phyloP scores from a whole-genome alignment of 495 filamentous ascomycete species.

The Penicillium mononematosum region DNA sequence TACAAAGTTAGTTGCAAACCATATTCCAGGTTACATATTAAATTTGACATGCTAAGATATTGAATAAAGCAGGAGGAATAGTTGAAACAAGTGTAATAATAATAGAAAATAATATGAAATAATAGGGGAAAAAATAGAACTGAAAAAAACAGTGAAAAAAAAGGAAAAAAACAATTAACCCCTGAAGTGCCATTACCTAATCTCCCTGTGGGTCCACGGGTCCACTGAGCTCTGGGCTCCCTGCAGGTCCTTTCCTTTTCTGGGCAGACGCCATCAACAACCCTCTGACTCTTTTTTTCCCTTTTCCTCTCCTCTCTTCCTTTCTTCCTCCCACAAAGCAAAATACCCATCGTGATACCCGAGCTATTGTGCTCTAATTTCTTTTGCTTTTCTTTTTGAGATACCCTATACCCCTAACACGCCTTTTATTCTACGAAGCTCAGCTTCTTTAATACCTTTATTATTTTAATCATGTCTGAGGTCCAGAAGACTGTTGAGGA shows the following conservation, averaged over 20 bases:
- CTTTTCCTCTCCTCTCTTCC: slow-evolving; percentile 26
- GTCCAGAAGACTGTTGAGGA: slow-evolving; percentile 50
- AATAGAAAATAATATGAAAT: neutral
- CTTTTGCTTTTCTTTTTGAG: slow-evolving; percentile 39
- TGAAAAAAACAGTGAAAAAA: neutral
- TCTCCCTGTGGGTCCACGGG: slow-evolving; percentile 14
- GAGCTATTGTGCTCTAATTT: slow-evolving; percentile 47
- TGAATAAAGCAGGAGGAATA: too few species aligned
- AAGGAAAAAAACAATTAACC: slow-evolving; percentile 9
- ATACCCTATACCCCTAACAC: slow-evolving; percentile 46
- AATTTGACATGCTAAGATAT: too few species aligned
- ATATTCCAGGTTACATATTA: neutral
- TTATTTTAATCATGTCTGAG: slow-evolving; percentile 52
- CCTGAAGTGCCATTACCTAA: slow-evolving; percentile 18
- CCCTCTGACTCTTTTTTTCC: slow-evolving; percentile 32
- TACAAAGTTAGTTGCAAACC: neutral
- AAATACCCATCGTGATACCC: slow-evolving; percentile 45
- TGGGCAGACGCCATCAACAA: slow-evolving; percentile 27
- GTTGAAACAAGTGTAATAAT: too few species aligned
- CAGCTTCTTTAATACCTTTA: slow-evolving; percentile 36
- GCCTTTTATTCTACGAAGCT: slow-evolving; percentile 30
- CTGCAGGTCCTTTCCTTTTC: slow-evolving; percentile 46
- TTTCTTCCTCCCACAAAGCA: slow-evolving; percentile 26
- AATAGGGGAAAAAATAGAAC: neutral
- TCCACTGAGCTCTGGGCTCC: slow-evolving; percentile 34